Conservation (phyloP, 352 stramenopile species). For the Phytophthora niederhauseri region DNA sequence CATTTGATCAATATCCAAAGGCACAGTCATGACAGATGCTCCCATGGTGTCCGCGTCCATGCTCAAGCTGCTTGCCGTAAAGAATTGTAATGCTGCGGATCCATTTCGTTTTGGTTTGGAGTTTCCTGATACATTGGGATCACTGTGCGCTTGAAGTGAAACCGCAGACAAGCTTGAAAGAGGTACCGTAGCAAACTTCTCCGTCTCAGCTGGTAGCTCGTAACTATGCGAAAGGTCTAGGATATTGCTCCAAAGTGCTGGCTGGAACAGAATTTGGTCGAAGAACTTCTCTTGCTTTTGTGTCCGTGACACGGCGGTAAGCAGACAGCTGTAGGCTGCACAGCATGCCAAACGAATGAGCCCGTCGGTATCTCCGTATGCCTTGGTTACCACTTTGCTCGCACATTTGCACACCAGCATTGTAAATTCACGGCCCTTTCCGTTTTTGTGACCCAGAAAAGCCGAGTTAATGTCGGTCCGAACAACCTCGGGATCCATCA, state of each 20-base stretch:
- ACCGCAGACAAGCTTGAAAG: slow-evolving; percentile 51
- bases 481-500: slow-evolving; percentile 69
- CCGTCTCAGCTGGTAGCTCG: slow-evolving; percentile 56
- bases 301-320: slow-evolving; percentile 77
- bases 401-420: slow-evolving; percentile 88
- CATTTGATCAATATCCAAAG: slow-evolving; percentile 28
- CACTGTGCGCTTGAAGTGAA: slow-evolving; percentile 37
- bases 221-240: slow-evolving; percentile 52
- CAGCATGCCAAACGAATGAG: slow-evolving; percentile 55
- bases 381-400: slow-evolving; percentile 73
- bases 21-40: slow-evolving; percentile 20
- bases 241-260: slow-evolving; percentile 73
- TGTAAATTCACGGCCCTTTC: slow-evolving; percentile 82
- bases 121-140: slow-evolving; percentile 12
- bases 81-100: slow-evolving; percentile 62
- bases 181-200: slow-evolving; percentile 53
- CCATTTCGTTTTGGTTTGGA: slow-evolving; percentile 25
- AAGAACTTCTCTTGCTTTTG: slow-evolving; percentile 91
- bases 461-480: slow-evolving; percentile 69
- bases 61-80: slow-evolving; percentile 78
- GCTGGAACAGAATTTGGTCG: slow-evolving; percentile 85
- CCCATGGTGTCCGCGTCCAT: slow-evolving; percentile 36
- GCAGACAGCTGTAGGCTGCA: slow-evolving; percentile 76
- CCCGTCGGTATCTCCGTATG: slow-evolving; percentile 43
- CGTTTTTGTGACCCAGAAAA: slow-evolving; percentile 71